Percentiles rank a stretch among this genome's conserved stretches.
Evolutionary conservation across 2,329 filamentous ascomycete species (phyloP).

Genomic region (Colletotrichum noveboracense): DNA sequence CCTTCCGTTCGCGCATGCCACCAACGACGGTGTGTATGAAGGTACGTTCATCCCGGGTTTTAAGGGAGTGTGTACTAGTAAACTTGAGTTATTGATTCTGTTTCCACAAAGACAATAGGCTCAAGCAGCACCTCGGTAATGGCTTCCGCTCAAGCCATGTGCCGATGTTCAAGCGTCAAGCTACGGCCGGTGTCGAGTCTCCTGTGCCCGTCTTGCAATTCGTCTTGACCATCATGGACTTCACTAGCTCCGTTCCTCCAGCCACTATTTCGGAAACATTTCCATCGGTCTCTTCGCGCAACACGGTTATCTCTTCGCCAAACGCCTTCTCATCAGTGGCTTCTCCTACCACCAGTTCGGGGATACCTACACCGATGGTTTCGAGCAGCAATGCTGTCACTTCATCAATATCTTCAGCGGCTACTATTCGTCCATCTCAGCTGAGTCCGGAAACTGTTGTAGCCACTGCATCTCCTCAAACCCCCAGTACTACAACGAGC

Average conservation of each 20-base stretch:
- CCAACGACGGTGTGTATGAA: background rate
- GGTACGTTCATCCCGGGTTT: background rate
- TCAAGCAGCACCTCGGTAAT: background rate
- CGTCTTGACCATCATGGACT: background rate
- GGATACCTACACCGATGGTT: background rate
- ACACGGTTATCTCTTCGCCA: no score
- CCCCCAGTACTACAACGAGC: background rate
- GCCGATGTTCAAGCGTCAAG: background rate
- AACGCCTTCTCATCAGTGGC: no score
- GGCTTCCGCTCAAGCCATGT: background rate
- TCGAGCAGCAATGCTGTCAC: background rate
- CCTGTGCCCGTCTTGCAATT: background rate
- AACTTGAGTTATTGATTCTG: background rate
- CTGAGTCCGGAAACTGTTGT: background rate
- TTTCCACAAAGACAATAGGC: background rate
- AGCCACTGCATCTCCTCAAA: background rate
- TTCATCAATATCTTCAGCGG: background rate
- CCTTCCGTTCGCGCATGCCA: background rate
- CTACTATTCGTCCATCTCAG: background rate
- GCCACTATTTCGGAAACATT: background rate
- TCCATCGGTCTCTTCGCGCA: no score
- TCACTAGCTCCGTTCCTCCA: background rate
- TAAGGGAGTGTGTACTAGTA: fast-evolving
- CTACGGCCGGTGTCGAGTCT: background rate
- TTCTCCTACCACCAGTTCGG: background rate